These are phyloP conservation scores for Penicillium atrosanguineum DNA, from an alignment of 495 filamentous ascomycete genomes.

Conservation along the genomic window DNA sequence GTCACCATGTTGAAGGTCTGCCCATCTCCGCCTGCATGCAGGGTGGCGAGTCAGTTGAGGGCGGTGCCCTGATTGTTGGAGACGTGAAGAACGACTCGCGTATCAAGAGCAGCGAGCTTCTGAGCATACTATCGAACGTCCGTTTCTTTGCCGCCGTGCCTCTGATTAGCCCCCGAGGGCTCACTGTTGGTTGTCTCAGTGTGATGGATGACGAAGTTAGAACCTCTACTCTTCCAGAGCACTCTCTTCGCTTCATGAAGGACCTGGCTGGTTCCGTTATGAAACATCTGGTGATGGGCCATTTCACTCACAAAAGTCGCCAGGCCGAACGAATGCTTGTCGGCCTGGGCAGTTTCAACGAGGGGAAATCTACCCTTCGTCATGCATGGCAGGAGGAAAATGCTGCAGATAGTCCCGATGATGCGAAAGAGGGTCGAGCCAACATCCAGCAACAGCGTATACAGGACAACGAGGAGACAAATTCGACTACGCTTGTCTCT, in stretches of 20 bases:
- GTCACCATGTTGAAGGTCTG: conserved; percentile 33
- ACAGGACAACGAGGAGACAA: conserved; percentile 8
- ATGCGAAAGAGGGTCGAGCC: conserved; percentile 19
- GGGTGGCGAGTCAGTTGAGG: conserved; percentile 17
- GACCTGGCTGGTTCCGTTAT: conserved; percentile 31
- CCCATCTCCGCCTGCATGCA: not conserved
- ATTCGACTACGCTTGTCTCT: not conserved
- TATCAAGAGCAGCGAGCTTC: conserved; percentile 25
- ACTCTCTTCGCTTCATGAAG: conserved; percentile 28
- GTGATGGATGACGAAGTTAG: conserved; percentile 51
- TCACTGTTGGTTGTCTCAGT: conserved; percentile 60
- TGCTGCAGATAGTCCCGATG: conserved; percentile 7
- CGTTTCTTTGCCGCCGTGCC: conserved; percentile 62
- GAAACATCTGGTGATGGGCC: conserved; percentile 20
- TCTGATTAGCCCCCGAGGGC: conserved; percentile 53
- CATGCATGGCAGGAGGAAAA: conserved; percentile 22
- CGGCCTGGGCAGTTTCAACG: conserved; percentile 32
- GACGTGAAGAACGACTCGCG: conserved; percentile 25
- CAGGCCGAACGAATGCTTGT: conserved; percentile 28
- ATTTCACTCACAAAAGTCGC: conserved; percentile 3
- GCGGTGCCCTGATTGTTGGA: conserved; percentile 17
- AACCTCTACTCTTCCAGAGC: conserved; percentile 10
- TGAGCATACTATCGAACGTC: conserved; percentile 28
- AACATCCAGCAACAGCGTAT: conserved; percentile 22
- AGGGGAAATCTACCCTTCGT: conserved; percentile 26